Base-by-base conservation (phyloP, 1,284 basidiomycete genomes). In the Blastosporella zonata region DNA sequence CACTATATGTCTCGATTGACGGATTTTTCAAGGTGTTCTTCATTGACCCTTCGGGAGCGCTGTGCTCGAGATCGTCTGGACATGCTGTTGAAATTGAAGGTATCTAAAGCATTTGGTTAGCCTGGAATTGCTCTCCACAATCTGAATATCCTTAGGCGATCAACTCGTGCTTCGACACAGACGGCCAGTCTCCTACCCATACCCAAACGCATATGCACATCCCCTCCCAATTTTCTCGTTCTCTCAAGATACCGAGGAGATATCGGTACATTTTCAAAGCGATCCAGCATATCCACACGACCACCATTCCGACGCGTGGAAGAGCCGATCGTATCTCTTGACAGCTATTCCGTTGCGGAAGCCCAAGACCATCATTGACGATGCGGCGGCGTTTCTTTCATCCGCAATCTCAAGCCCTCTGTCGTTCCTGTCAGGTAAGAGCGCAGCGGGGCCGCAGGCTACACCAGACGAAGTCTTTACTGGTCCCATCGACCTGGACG, bases 71-170 rank as follows among this genome's bases (percentile, higher is more conserved):
- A 55, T 76, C 78, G 7, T 79, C 87, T n/a, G 88, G 88, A 1
- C 88, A 90, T 67, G 88, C 87, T 7, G 70, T 91, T 36, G 89
- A 91, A 60, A 65, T 90, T 28, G 79, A 90, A 72, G 76, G 87
- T 85, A 64, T 34, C 21, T 9, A 13, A 38, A 18, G 12, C 15
- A 33, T 59, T 23, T 17, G 3, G 13, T 17, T 18, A 6, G 9
- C 5, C 15, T 34, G 6, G 33, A 34, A 15, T 18, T 3, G 2
- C 15, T 34, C 5, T 15, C 15, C 6, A 34, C 13, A 15, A 17
- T 17, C 29, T 33, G n/a, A 38, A 8, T 43, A 15, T 20, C n/a
- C 21, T 7, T 47, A 58, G 47, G 57, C 43, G 82, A 81, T 43
- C 67, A 65, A 35, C 70, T 87, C 10, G 84, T 86, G 3, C 68